phyloP scores from a whole-genome alignment of 2,329 filamentous ascomycete genomes.

The Paecilomyces niveus region DNA sequence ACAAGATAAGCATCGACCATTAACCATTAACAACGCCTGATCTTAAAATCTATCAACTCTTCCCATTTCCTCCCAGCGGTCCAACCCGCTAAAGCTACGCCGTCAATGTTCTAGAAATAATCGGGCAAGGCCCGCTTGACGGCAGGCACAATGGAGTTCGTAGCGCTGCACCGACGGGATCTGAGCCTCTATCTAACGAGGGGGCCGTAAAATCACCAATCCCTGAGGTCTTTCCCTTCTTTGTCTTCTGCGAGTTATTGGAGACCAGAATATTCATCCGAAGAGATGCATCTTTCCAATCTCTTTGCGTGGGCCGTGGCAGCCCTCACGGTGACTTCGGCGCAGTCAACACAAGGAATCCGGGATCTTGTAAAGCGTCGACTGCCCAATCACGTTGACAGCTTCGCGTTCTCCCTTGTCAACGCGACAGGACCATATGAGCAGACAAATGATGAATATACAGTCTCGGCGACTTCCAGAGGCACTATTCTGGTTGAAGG shows the following conservation, averaged over 20 bases:
- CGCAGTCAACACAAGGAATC: conserved; percentile 14
- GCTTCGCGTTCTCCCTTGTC: conserved; percentile 14
- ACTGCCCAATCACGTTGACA: conserved; percentile 14
- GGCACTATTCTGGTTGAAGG: conserved; percentile 27
- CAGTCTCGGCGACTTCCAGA: conserved; percentile 10
- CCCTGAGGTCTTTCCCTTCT: background rate
- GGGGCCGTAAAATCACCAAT: background rate
- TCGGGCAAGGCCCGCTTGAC: background rate
- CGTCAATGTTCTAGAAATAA: background rate
- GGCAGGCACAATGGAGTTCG: background rate
- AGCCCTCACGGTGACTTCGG: background rate
- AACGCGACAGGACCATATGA: conserved; percentile 2
- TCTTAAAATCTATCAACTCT: background rate
- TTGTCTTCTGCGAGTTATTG: background rate
- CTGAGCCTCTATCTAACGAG: background rate
- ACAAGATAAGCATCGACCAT: background rate
- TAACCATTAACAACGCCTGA: background rate
- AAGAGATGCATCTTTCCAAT: background rate
- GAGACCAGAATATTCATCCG: background rate
- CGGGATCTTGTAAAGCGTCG: conserved; percentile 17
- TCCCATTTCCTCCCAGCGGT: background rate
- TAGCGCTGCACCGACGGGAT: background rate
- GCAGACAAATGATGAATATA: conserved; percentile 13
- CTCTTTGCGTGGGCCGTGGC: background rate
- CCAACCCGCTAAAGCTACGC: background rate